phyloP scores from a whole-genome alignment of 495 filamentous ascomycete species.

The Thozetella sp. region DNA sequence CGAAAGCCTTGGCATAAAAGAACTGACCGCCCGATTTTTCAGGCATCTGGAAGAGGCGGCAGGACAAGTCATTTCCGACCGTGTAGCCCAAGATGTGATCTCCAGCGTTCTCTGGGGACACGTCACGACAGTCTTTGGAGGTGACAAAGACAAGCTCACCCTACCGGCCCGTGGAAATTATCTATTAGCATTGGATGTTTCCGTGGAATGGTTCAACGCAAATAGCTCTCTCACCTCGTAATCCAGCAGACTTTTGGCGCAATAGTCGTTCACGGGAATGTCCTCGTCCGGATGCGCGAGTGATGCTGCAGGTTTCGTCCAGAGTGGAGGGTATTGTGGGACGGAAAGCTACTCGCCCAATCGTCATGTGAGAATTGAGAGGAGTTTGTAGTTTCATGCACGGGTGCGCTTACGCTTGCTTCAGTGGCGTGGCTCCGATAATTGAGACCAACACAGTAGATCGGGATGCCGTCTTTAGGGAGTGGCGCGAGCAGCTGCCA shows the following conservation, averaged over 20 bases:
- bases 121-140: slow-evolving; percentile 31
- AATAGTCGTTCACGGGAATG: slow-evolving; percentile 36
- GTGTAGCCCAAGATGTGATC: slow-evolving; percentile 48
- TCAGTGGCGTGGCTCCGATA: slow-evolving; percentile 43
- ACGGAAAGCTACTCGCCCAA: slow-evolving; percentile 25
- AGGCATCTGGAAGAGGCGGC: slow-evolving; percentile 39
- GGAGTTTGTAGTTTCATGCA: neutral
- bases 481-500: slow-evolving; percentile 21
- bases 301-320: slow-evolving; percentile 39
- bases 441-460: slow-evolving; percentile 46
- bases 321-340: slow-evolving; percentile 35
- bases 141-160: slow-evolving; percentile 40
- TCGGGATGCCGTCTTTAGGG: slow-evolving; percentile 12
- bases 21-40: slow-evolving; percentile 38
- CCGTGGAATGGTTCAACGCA: too few species aligned
- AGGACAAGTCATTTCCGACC: slow-evolving; percentile 46
- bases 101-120: slow-evolving; percentile 25
- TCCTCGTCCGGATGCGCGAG: slow-evolving; percentile 33
- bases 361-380: neutral
- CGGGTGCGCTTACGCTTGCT: slow-evolving; percentile 23
- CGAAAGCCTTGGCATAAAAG: slow-evolving; percentile 47
- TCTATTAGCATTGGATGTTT: neutral
- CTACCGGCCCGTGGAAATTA: slow-evolving; percentile 8
- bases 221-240: slow-evolving; percentile 22
- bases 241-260: slow-evolving; percentile 34